Percentiles rank a stretch among this genome's conserved stretches.
phyloP scores from a whole-genome alignment of 139 green algal species.

The Chlamydomonas eustigma region DNA sequence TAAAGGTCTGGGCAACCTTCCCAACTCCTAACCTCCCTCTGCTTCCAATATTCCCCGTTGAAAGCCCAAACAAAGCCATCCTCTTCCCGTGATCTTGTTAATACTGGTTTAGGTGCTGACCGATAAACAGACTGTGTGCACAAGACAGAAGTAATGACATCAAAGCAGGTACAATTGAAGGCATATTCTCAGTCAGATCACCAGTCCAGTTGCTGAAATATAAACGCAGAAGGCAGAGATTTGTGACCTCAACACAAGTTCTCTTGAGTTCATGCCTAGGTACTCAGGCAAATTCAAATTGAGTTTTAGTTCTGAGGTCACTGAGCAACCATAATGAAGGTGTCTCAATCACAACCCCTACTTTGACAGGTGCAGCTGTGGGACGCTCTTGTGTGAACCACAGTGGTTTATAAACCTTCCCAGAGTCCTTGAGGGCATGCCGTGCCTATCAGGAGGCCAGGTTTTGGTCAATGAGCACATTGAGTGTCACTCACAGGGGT shows the following conservation, averaged over 20 bases:
- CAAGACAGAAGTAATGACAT: neutral
- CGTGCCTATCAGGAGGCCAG: too few relatives aligned
- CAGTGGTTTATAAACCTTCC: conserved; percentile 29
- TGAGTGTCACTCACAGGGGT: too few relatives aligned
- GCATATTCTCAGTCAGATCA: too few relatives aligned
- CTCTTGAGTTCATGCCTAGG: too few relatives aligned
- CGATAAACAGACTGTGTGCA: neutral
- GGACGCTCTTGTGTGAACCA: conserved; percentile 38
- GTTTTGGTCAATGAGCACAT: too few relatives aligned
- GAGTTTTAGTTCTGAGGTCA: neutral
- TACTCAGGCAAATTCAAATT: too few relatives aligned
- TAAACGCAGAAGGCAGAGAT: too few relatives aligned
- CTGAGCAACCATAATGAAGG: neutral
- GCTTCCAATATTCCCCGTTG: conserved; percentile 66
- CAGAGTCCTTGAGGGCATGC: conserved; percentile 2
- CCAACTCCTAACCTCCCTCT: conserved; percentile 39
- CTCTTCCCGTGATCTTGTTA: conserved; percentile 1
- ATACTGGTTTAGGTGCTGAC: neutral
- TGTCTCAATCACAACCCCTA: neutral
- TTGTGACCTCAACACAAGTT: too few relatives aligned
- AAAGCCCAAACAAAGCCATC: conserved; percentile 44
- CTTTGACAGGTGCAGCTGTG: neutral
- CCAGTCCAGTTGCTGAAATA: too few relatives aligned
- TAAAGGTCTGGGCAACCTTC: conserved; percentile 68
- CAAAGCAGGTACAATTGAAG: too few relatives aligned